Base-by-base conservation (phyloP, 176 grass and related monocot species). In the Themeda triandra region DNA sequence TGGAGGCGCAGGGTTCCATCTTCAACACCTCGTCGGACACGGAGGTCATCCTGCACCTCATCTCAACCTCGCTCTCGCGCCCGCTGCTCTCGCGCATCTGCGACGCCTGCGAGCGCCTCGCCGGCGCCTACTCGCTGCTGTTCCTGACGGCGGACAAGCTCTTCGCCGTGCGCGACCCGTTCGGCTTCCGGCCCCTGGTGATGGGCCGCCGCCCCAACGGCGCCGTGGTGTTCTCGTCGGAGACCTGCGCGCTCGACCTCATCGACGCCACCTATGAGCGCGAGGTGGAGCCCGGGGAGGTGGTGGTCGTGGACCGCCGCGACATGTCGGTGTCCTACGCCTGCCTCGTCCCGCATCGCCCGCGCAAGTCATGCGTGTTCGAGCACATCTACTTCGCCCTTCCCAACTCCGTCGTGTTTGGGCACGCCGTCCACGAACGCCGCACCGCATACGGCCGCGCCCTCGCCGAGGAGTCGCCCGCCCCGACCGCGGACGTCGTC, bases 11-110 rank as follows among this genome's bases (percentile, higher is more conserved):
- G 13, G 93, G 96, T 6, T 99, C 96, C 31, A 99, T 99, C 80
- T 99, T 99, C 39, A 99, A 92, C 73, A 92, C 94, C 53, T 84
- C 91, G 28, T 99, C 96, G 18, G 93, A 99, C 87, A 99, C 96
- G 12, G 96, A 99, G 96, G 93, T 99, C 23, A 92, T 99, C 85
- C 88, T 91, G 67, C 96, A 99, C 79, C 93, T 99, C 73, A 99
- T 99, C 87, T 93, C 93, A 25, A 87, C 91, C 10, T 94, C 93
- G 33, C 83, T 91, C 64, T 83, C 90, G 69, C 91, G 96, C 60
- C 90, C 93, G 51, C 88, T 99, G 69, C 80, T 99, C 42, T 84
- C 96, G 18, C 93, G 91, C 60, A 89, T 99, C 67, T 77, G 87
- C 78, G 91, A 94, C 72, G 88, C 89, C 8, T 96, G 96, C 85